Percentiles rank a stretch among this genome's conserved stretches.
phyloP scores from a whole-genome alignment of 495 filamentous ascomycete genomes.

The Hypoxylon cercidicola region DNA sequence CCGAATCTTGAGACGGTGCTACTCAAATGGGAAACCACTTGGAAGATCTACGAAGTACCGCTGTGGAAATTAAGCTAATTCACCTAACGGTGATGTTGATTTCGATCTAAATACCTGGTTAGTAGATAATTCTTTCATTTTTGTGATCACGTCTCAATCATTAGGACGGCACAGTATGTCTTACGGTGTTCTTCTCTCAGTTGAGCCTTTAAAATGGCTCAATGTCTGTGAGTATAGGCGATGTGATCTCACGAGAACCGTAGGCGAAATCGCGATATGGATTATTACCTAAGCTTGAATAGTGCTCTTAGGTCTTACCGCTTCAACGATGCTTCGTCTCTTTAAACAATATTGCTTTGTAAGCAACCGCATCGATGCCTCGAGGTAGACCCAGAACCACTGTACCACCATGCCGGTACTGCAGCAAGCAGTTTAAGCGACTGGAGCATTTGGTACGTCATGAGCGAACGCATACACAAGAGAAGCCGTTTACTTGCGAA shows the following conservation, averaged over 20 bases:
- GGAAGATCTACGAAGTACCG: not conserved
- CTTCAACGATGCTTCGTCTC: not conserved
- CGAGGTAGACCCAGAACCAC: slow-evolving; percentile 21
- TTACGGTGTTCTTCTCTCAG: not conserved
- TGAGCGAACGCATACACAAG: slow-evolving; percentile 66
- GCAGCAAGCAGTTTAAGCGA: slow-evolving; percentile 61
- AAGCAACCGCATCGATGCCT: slow-evolving; percentile 16
- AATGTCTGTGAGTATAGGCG: too few relatives aligned
- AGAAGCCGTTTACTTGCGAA: slow-evolving; percentile 67
- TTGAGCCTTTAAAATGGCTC: too few relatives aligned
- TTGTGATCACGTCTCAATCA: too few relatives aligned
- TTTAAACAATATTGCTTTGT: not conserved
- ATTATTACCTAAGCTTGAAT: slow-evolving; percentile 2
- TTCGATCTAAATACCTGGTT: too few relatives aligned
- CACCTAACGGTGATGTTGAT: not conserved
- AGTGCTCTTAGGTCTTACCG: not conserved
- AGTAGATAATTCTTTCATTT: too few relatives aligned
- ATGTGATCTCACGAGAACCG: not conserved
- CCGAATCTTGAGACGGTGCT: not conserved
- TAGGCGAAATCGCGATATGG: not conserved
- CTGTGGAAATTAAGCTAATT: not conserved
- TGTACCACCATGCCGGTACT: slow-evolving; percentile 57
- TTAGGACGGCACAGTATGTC: too few relatives aligned
- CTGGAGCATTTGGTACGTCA: slow-evolving; percentile 65
- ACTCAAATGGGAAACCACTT: not conserved